phyloP scores from a whole-genome alignment of 108 stramenopile genomes.

The Nitzschia palea region DNA sequence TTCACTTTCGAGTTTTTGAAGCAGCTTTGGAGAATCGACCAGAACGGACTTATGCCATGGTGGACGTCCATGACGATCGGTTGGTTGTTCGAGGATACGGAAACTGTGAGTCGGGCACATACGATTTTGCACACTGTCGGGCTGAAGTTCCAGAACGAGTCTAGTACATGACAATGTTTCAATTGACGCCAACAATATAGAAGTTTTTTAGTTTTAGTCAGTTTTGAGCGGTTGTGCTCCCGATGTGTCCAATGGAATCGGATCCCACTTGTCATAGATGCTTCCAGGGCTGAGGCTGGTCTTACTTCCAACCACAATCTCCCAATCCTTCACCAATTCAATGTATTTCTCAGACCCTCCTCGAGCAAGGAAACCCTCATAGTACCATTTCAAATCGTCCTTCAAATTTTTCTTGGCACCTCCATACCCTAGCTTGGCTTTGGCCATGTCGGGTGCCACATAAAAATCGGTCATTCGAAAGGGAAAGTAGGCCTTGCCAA shows the following conservation, averaged over 20 bases:
- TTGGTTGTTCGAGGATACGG: constrained; percentile 67
- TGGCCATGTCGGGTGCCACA: constrained; percentile 73
- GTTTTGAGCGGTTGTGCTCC: constrained; percentile 8
- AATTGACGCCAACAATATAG: too few relatives aligned
- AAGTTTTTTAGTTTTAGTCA: too few relatives aligned
- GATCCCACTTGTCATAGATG: constrained; percentile 40
- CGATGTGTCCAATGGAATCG: constrained; percentile 21
- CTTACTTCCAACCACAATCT: constrained; percentile 47
- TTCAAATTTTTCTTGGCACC: constrained; percentile 60
- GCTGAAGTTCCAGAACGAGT: too few relatives aligned
- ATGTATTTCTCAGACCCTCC: constrained; percentile 60
- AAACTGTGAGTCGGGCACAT: constrained; percentile 69
- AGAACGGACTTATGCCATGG: constrained; percentile 67
- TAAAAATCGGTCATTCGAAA: constrained; percentile 81
- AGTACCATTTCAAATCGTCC: constrained; percentile 72
- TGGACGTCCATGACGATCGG: constrained; percentile 62
- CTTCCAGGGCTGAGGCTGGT: constrained; percentile 1
- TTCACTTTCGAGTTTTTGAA: constrained; percentile 82
- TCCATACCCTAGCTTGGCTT: constrained; percentile 67
- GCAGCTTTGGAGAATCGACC: constrained; percentile 77
- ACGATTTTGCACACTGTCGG: constrained; percentile 55
- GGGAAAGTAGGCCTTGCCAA: constrained; percentile 80
- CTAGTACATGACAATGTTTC: too few relatives aligned
- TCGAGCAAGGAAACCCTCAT: constrained; percentile 65
- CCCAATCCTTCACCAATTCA: constrained; percentile 57